Evolutionary conservation across 495 filamentous ascomycete species (phyloP).

Genomic region (Monascus purpureus): DNA sequence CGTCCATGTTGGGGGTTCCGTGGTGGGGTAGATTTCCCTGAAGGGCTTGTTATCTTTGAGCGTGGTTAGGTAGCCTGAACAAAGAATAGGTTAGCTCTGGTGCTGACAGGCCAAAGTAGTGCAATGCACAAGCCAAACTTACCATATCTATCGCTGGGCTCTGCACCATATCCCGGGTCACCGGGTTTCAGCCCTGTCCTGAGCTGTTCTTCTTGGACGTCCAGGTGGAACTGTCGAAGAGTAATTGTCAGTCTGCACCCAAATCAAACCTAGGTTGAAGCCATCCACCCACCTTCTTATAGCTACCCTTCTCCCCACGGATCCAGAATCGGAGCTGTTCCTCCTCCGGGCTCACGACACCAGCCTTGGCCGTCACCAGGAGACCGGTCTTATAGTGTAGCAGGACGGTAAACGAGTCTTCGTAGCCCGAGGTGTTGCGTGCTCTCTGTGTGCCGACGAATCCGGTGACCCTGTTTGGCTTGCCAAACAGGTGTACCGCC

Average conservation of each 20-base stretch:
- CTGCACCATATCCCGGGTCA: conserved; percentile 52
- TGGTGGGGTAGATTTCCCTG: conserved; percentile 39
- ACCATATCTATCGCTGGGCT: conserved; percentile 41
- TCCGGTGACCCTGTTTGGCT: conserved; percentile 53
- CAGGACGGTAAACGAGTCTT: conserved; percentile 56
- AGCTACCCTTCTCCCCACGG: conserved; percentile 66
- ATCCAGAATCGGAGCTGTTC: conserved; percentile 71
- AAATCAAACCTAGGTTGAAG: no score
- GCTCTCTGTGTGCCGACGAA: conserved; percentile 53
- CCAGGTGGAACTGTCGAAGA: conserved; percentile 44
- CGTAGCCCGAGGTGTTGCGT: conserved; percentile 39
- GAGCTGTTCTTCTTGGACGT: conserved; percentile 73
- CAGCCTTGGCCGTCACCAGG: conserved; percentile 54
- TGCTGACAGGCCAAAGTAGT: no score
- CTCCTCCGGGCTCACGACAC: conserved; percentile 53
- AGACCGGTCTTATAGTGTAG: conserved; percentile 48
- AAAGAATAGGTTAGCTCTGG: conserved; percentile 1
- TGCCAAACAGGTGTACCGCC: conserved; percentile 61
- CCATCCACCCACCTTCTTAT: conserved; percentile 53
- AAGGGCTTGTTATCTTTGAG: conserved; percentile 26
- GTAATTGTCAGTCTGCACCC: no score
- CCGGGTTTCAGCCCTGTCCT: conserved; percentile 51
- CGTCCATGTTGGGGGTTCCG: conserved; percentile 55
- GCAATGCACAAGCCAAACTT: no score
- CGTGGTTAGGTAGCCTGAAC: conserved; percentile 26